phyloP scores from a whole-genome alignment of 345 rosid species.

The Schrenkiella parvula region DNA sequence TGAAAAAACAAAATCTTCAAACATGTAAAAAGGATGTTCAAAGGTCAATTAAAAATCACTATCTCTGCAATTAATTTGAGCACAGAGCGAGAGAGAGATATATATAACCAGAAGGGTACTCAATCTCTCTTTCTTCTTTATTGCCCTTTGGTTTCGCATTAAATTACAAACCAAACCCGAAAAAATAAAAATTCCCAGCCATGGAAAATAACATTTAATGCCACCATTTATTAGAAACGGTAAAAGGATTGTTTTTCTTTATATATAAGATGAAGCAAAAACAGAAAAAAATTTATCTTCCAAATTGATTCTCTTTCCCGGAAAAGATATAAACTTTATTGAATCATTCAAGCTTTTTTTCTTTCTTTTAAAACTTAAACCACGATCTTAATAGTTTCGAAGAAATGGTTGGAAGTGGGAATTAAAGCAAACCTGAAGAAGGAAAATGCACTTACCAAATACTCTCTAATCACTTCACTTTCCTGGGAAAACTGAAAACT shows the following conservation, averaged over 20 bases:
- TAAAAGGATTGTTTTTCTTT: neutral
- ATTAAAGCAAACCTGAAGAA: neutral
- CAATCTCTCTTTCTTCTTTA: constrained; percentile 38
- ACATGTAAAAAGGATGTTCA: constrained; percentile 24
- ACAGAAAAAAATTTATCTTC: neutral
- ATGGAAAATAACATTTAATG: constrained; percentile 26
- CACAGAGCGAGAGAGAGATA: constrained; percentile 9
- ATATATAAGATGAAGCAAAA: neutral
- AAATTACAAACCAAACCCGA: constrained; percentile 35
- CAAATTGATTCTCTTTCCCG: constrained; percentile 1
- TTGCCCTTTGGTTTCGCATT: constrained; percentile 43
- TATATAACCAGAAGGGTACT: constrained; percentile 19
- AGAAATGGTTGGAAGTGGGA: neutral
- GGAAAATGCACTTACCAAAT: constrained; percentile 14
- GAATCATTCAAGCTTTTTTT: neutral
- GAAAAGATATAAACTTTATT: neutral
- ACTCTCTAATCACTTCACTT: constrained; percentile 13
- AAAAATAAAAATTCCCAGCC: constrained; percentile 17
- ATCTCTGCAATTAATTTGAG: constrained; percentile 20
- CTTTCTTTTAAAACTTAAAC: no score
- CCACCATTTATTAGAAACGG: constrained; percentile 2
- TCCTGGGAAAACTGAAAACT: constrained; percentile 27
- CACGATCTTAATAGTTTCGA: neutral
- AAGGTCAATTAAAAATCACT: constrained; percentile 27
- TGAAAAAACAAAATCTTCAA: neutral